Conservation (phyloP, 2,329 filamentous ascomycete species). For the Helotiales sp. region DNA sequence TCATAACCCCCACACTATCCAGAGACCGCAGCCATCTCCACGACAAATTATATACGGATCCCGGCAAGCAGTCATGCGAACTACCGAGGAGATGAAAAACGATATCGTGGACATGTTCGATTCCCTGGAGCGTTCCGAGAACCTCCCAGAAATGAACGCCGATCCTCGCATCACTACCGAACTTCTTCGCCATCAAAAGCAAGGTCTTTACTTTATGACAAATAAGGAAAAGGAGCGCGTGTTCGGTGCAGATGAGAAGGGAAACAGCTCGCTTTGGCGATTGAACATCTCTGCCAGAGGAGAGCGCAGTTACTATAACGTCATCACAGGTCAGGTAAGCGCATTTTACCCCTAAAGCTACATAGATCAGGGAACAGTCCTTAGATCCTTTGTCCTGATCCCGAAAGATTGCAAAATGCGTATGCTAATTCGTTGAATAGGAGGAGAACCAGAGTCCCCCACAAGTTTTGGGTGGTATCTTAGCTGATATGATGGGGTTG, state of each 20-base stretch:
- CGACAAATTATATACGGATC: conserved; percentile 45
- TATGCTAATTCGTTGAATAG: too few species aligned
- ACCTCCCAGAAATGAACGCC: conserved; percentile 75
- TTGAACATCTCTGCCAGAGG: conserved; percentile 60
- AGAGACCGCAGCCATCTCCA: conserved; percentile 36
- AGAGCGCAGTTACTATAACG: conserved; percentile 72
- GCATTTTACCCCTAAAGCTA: too few species aligned
- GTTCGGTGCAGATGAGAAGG: conserved; percentile 62
- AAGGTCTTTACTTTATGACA: conserved; percentile 86
- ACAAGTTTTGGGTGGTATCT: conserved; percentile 73
- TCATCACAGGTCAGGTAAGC: conserved; percentile 87
- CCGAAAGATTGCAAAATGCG: too few species aligned
- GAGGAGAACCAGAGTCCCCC: conserved; percentile 63
- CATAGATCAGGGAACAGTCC: too few species aligned
- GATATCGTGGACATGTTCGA: conserved; percentile 91
- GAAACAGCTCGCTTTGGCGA: conserved; percentile 80
- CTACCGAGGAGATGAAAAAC: conserved; percentile 82
- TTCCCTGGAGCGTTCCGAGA: conserved; percentile 74
- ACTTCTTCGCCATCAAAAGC: conserved; percentile 85
- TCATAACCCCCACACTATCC: conserved; percentile 71
- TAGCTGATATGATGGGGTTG: conserved; percentile 89
- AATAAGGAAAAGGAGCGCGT: conserved; percentile 72
- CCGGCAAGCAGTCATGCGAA: conserved; percentile 54
- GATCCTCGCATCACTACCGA: conserved; percentile 65
- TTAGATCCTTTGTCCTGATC: too few species aligned